Evolutionary conservation across 1,284 basidiomycete species (phyloP).

Genomic region (Fomes fomentarius): DNA sequence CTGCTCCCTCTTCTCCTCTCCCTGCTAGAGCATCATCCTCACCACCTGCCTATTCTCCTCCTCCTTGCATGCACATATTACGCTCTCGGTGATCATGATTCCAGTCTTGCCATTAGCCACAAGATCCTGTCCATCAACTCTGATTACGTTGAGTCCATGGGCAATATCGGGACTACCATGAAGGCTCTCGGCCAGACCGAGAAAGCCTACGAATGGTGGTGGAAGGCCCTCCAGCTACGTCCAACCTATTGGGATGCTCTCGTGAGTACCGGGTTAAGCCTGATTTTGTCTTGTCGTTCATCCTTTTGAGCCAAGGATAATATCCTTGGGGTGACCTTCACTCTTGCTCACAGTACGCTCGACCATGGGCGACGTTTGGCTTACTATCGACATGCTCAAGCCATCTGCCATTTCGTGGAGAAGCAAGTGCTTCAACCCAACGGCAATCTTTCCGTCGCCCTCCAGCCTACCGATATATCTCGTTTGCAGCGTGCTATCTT

Average conservation of each 20-base stretch:
- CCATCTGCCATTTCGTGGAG: conserved; percentile 28
- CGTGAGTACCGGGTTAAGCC: conserved; percentile 10
- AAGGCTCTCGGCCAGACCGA: conserved; percentile 37
- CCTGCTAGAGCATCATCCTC: conserved; percentile 25
- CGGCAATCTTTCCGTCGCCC: conserved; percentile 17
- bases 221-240: conserved; percentile 30
- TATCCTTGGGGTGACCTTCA: conserved; percentile 29
- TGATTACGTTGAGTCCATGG: conserved; percentile 45
- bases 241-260: conserved; percentile 34
- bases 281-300: not conserved
- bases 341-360: conserved; percentile 19
- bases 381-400: conserved; percentile 28
- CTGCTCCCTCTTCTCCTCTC: conserved; percentile 30
- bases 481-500: conserved; percentile 31
- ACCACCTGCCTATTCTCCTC: conserved; percentile 29
- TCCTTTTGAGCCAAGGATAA: conserved; percentile 26
- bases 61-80: conserved; percentile 33
- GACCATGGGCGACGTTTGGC: conserved; percentile 12
- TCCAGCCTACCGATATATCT: conserved; percentile 24
- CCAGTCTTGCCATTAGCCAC: conserved; percentile 26
- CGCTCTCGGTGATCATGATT: conserved; percentile 28
- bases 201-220: conserved; percentile 34
- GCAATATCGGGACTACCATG: conserved; percentile 54
- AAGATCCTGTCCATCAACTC: conserved; percentile 30
- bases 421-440: conserved; percentile 18